A percentile compares a stretch with the other conserved stretches of the same genome.
These are phyloP conservation scores for Candida michaelii DNA, from an alignment of 805 yeast genomes.

Conservation along the genomic window DNA sequence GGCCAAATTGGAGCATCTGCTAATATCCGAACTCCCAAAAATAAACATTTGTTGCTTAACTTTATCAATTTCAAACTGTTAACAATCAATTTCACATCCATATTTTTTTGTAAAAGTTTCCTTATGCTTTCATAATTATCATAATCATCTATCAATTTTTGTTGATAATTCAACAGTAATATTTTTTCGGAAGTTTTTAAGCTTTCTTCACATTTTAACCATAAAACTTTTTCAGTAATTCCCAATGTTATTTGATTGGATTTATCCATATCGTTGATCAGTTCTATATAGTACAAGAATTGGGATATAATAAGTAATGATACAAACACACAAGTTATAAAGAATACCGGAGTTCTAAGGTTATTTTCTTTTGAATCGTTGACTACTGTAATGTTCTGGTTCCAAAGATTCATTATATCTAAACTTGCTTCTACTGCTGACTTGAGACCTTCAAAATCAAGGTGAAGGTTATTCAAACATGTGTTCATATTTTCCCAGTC, in stretches of 20 bases:
- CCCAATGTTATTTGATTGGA: constrained; percentile 17
- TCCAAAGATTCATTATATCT: constrained; percentile 67
- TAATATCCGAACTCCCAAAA: constrained; percentile 70
- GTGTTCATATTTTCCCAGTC: constrained; percentile 69
- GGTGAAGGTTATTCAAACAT: constrained; percentile 45
- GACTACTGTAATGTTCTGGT: constrained; percentile 63
- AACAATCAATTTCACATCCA: constrained; percentile 15
- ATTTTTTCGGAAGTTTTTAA: constrained; percentile 61
- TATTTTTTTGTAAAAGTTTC: constrained; percentile 45
- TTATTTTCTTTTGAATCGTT: constrained; percentile 67
- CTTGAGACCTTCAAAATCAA: constrained; percentile 61
- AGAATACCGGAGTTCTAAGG: constrained; percentile 72
- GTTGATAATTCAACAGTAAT: constrained; percentile 30
- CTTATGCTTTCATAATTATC: constrained; percentile 43
- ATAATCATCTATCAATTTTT: constrained; percentile 13
- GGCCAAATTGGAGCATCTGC: constrained; percentile 92
- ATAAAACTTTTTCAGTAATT: constrained; percentile 56
- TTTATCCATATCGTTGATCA: constrained; percentile 13
- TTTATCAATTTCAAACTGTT: constrained; percentile 29
- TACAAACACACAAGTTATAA: constrained; percentile 67
- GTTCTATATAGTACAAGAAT: constrained; percentile 56
- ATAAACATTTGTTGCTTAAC: constrained; percentile 56
- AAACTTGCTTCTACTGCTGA: constrained; percentile 61
- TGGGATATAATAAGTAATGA: constrained; percentile 63
- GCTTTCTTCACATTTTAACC: constrained; percentile 59